Base-by-base conservation (phyloP, 148 eudicot species). In the Cornus suecica region DNA sequence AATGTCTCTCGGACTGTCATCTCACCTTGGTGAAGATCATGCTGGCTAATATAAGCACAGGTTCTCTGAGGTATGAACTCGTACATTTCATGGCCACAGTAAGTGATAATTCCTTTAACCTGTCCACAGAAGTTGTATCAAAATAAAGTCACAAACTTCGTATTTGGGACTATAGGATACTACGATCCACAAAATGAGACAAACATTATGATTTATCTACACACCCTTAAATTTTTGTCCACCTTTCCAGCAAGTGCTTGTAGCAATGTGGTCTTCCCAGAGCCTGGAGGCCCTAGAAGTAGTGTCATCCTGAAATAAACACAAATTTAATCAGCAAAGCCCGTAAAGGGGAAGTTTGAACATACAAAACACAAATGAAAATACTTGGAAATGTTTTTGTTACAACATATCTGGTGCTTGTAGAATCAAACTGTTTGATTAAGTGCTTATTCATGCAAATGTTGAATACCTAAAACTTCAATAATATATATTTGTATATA, bases 21-120 rank as follows among this genome's bases (percentile, higher is more conserved):
- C 66, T 85, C 88, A 37, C 86, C 88, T 65, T 85, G 84, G 69
- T 85, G 88, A 80, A 85, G 86, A 76, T 85, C 88, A 76, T 85
- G 72, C 66, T 85, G 88, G 74, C 88, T 78, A 25, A 85, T 85
- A 58, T 85, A 85, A 27, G 86, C 80, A 75, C 83, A 80, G 25
- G 88, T 83, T 67, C 86, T 85, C 74, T 85, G 88, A 69, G 86
- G 86, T 26, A 85, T 48, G 28, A 85, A 85, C 23, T 85, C 86
- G 1, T 29, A 63, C 77, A 85, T 61, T 61, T 83, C 86, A 22
- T 85, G 86, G 13, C 88, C 88, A 65, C 88, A 85, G 25, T 85
- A 83, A 26, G 82, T 85, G 48, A 85, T 64, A 25, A 76, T 72
- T 42, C 86, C 88, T 24, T 66, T 62, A 30, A 67, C 74, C 88